Evolutionary conservation across 2,329 filamentous ascomycete species (phyloP).

Genomic region (Exserohilum rostratum): DNA sequence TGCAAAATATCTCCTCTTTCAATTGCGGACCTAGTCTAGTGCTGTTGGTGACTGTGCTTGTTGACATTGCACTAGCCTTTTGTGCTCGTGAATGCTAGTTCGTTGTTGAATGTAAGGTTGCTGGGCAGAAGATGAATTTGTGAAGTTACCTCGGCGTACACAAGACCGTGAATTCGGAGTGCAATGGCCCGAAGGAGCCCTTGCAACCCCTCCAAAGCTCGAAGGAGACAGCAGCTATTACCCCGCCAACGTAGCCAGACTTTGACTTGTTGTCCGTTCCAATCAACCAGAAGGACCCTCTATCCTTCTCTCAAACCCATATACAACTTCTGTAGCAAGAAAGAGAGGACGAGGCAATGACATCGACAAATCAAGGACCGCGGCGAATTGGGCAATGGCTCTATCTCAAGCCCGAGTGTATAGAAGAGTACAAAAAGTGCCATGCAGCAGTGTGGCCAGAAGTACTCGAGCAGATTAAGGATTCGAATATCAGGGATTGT

Average conservation of each 20-base stretch:
- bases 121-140: too few relatives aligned
- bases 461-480: slow-evolving; percentile 75
- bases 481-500: slow-evolving; percentile 75
- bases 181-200: background rate
- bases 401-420: slow-evolving; percentile 69
- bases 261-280: background rate
- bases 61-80: background rate
- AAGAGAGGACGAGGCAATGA: too few relatives aligned
- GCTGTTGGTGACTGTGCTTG: background rate
- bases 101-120: too few relatives aligned
- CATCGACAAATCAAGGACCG: slow-evolving; percentile 34
- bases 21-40: background rate
- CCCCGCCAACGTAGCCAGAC: background rate
- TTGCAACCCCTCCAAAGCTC: background rate
- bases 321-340: too few relatives aligned
- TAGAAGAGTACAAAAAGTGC: slow-evolving; percentile 73
- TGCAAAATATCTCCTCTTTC: slow-evolving; percentile 18
- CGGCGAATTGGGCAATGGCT: slow-evolving; percentile 73
- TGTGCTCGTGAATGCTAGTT: background rate
- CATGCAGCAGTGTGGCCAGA: slow-evolving; percentile 79
- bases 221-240: background rate
- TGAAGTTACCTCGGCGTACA: background rate
- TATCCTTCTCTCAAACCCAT: too few relatives aligned
- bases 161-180: background rate
- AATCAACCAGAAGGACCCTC: too few relatives aligned